Conservation (phyloP, 345 rosid species). For the Heritiera fomes region DNA sequence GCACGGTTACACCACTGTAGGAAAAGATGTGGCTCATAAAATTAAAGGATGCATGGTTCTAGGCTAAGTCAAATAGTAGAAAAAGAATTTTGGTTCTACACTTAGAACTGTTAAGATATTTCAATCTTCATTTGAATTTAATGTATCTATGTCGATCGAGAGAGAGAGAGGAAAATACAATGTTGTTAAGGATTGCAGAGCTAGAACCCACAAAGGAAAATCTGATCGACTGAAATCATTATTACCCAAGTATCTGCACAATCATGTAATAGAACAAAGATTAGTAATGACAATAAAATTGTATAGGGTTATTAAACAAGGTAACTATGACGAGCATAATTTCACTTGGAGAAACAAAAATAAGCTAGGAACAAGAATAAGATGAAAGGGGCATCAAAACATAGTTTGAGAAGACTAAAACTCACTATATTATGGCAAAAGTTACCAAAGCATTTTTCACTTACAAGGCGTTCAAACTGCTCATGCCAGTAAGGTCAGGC, state of each 20-base stretch:
- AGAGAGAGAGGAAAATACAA: conserved; percentile 51
- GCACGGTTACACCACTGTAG: neutral
- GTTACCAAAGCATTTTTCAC: conserved; percentile 25
- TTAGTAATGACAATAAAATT: neutral
- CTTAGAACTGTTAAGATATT: neutral
- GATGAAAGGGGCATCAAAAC: neutral
- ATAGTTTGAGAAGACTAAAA: neutral
- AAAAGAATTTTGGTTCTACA: neutral
- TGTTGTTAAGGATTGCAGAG: conserved; percentile 53
- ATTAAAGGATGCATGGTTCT: conserved; percentile 1
- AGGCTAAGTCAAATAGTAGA: neutral
- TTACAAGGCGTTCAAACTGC: conserved; percentile 62
- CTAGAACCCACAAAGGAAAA: conserved; percentile 63
- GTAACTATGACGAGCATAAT: neutral
- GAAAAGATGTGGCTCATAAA: neutral
- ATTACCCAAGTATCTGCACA: conserved; percentile 79
- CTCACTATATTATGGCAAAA: neutral
- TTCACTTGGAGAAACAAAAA: neutral
- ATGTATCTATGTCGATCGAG: neutral
- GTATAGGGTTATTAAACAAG: neutral
- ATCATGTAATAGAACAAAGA: conserved; percentile 6
- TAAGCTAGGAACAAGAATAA: neutral
- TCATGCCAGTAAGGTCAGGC: conserved; percentile 63
- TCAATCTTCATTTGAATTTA: conserved; percentile 3
- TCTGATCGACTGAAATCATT: conserved; percentile 52